Evolutionary conservation across 129 eudicot genomes (phyloP).

Genomic region (Helianthus tuberosus): DNA sequence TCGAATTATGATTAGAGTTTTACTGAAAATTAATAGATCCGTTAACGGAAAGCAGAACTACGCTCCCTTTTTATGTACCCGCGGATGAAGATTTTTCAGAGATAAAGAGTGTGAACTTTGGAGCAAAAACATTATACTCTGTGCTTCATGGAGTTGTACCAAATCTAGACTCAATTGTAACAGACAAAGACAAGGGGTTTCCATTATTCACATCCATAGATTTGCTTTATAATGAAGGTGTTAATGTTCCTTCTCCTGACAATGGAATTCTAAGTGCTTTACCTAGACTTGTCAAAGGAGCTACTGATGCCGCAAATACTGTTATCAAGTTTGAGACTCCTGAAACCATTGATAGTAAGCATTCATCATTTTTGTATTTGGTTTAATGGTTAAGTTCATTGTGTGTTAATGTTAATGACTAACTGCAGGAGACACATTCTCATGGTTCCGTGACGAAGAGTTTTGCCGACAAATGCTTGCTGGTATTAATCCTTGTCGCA

Average conservation of each 20-base stretch:
- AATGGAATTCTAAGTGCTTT: slow-evolving; percentile 16
- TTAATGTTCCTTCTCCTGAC: slow-evolving; percentile 36
- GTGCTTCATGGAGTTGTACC: slow-evolving; percentile 66
- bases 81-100: slow-evolving; percentile 80
- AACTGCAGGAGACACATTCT: slow-evolving; percentile 63
- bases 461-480: slow-evolving; percentile 75
- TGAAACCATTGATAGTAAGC: slow-evolving; percentile 54
- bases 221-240: slow-evolving; percentile 60
- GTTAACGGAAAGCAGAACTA: slow-evolving; percentile 49
- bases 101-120: slow-evolving; percentile 49
- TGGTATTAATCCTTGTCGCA: slow-evolving; percentile 62
- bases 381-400: not conserved
- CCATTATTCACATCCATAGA: slow-evolving; percentile 67
- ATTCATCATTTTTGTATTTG: not conserved
- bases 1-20: too few relatives aligned
- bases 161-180: slow-evolving; percentile 16
- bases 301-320: slow-evolving; percentile 27
- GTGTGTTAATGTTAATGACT: slow-evolving; percentile 3
- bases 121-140: slow-evolving; percentile 49
- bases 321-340: slow-evolving; percentile 70
- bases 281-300: slow-evolving; percentile 59
- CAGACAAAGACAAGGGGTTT: slow-evolving; percentile 52
- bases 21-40: slow-evolving; percentile 24
- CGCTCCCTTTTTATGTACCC: slow-evolving; percentile 53
- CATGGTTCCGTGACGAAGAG: slow-evolving; percentile 80